Percentiles rank a stretch among this genome's conserved stretches.
Conservation (phyloP, 108 stramenopile species). For the Heterococcus sp. region DNA sequence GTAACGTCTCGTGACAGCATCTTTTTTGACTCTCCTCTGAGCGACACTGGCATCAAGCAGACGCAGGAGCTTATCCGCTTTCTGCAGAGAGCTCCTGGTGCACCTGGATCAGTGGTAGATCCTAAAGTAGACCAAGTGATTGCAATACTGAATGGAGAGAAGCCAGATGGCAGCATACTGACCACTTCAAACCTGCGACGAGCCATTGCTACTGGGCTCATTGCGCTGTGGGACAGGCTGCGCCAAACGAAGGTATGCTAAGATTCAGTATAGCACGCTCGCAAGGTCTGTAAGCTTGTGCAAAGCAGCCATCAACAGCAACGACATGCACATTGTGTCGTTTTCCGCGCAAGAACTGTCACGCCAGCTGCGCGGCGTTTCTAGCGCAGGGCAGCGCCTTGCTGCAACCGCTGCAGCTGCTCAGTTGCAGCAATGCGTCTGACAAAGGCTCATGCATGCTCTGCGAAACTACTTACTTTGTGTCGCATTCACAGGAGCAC, state of each 20-base stretch:
- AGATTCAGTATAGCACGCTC: too few relatives aligned
- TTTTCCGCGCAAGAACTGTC: too few relatives aligned
- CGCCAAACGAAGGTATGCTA: background rate
- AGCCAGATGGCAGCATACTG: constrained; percentile 13
- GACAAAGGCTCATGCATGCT: too few relatives aligned
- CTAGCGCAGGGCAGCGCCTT: too few relatives aligned
- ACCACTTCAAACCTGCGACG: constrained; percentile 48
- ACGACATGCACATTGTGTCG: too few relatives aligned
- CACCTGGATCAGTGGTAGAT: constrained; percentile 5
- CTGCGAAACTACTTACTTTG: too few relatives aligned
- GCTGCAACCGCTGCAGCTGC: too few relatives aligned
- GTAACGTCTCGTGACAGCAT: constrained; percentile 28
- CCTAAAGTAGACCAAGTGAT: constrained; percentile 15
- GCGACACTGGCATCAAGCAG: constrained; percentile 39
- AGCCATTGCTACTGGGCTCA: constrained; percentile 48
- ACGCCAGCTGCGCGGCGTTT: too few relatives aligned
- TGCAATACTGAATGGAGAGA: constrained; percentile 6
- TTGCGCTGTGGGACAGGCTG: constrained; percentile 45
- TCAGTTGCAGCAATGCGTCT: too few relatives aligned
- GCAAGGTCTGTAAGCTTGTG: too few relatives aligned
- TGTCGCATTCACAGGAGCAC: constrained; percentile 14
- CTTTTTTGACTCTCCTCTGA: constrained; percentile 41
- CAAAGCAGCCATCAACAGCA: too few relatives aligned
- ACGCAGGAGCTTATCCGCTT: constrained; percentile 35
- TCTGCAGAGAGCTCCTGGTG: constrained; percentile 17